Evolutionary conservation across 2,329 filamentous ascomycete genomes (phyloP).

Genomic region (Pochonia chlamydosporia): DNA sequence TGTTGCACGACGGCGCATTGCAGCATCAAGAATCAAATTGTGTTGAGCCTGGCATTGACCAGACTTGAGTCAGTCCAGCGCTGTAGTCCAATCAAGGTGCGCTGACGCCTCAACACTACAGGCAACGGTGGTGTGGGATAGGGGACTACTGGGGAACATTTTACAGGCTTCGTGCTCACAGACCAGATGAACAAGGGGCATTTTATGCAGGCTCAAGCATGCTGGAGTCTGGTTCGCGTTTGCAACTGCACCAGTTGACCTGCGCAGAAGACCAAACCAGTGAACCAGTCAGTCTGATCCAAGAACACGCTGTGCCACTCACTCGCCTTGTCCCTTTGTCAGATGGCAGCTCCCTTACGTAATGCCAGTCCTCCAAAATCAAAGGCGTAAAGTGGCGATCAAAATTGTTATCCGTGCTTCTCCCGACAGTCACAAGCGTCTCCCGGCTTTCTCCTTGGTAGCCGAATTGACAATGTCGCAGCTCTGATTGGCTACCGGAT

Average conservation of each 20-base stretch:
- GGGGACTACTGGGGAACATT: background rate
- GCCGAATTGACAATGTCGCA: constrained; percentile 24
- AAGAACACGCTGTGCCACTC: no score
- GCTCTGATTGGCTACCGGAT: constrained; percentile 11
- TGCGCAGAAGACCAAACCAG: no score
- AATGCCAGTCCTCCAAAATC: background rate
- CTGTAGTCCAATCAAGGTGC: no score
- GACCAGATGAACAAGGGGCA: no score
- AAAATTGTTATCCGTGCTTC: constrained; percentile 4
- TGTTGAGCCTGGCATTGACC: no score
- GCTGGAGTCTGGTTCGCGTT: no score
- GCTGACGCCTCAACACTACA: background rate
- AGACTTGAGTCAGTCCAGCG: no score
- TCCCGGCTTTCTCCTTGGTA: constrained; percentile 21
- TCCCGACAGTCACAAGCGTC: constrained; percentile 4
- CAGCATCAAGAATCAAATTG: no score
- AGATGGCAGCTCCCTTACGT: background rate
- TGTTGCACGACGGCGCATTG: no score
- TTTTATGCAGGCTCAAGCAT: no score
- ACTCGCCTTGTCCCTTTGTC: background rate
- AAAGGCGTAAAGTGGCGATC: background rate
- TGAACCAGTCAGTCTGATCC: no score
- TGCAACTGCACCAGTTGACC: no score
- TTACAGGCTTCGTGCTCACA: background rate
- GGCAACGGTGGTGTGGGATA: background rate